A percentile compares a stretch with the other conserved stretches of the same genome.
Conservation (phyloP, 768 basidiomycete species). For the Gloeopeniophorella convolvens region DNA sequence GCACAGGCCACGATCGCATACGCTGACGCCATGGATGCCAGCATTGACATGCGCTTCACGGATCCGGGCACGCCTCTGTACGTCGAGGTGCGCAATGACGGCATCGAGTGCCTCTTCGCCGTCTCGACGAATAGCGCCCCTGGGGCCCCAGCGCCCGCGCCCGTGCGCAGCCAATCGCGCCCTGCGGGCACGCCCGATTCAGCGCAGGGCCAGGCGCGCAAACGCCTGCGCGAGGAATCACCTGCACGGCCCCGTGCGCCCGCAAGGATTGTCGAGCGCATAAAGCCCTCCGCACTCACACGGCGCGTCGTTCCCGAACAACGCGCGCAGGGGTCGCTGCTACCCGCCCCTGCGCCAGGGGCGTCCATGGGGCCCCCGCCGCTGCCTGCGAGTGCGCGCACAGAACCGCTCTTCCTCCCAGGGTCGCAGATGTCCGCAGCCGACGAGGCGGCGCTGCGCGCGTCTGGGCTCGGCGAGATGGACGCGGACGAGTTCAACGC, state of each 20-base stretch:
- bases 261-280: conserved; percentile 18
- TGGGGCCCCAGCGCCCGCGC: conserved; percentile 22
- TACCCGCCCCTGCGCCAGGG: not conserved
- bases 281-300: conserved; percentile 1
- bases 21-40: conserved; percentile 61
- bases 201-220: conserved; percentile 4
- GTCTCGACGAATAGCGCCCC: conserved; percentile 69
- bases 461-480: conserved; percentile 65
- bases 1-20: conserved; percentile 71
- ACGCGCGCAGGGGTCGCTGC: conserved; percentile 21
- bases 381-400: not conserved
- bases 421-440: conserved; percentile 42
- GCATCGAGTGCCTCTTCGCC: conserved; percentile 60
- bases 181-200: conserved; percentile 6
- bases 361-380: not conserved
- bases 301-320: not conserved
- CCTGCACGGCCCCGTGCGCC: conserved; percentile 7
- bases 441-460: conserved; percentile 45
- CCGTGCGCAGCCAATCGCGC: conserved; percentile 1
- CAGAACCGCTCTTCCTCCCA: conserved; percentile 31
- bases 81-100: conserved; percentile 68
- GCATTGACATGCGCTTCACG: conserved; percentile 70
- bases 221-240: conserved; percentile 12
- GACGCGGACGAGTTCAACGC: conserved; percentile 51
- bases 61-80: conserved; percentile 69